Evolutionary conservation across 148 eudicot genomes (phyloP).

Genomic region (Arbutus unedo): DNA sequence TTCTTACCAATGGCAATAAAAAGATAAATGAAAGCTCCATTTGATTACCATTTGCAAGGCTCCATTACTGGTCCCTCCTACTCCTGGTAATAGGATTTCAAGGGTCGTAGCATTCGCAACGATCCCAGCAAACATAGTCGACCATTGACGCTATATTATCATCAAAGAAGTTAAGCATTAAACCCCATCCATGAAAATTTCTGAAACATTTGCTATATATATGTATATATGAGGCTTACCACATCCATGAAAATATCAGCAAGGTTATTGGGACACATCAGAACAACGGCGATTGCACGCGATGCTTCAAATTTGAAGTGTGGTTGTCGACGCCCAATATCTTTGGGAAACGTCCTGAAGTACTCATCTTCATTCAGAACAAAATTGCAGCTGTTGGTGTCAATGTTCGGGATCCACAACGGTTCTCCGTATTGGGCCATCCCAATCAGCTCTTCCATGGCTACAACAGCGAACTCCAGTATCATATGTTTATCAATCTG

Average conservation of each 20-base stretch:
- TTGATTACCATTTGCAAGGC: conserved; percentile 41
- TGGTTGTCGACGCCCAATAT: conserved; percentile 21
- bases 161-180: background rate
- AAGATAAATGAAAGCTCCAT: background rate
- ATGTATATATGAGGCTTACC: conserved; percentile 22
- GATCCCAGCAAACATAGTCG: conserved; percentile 36
- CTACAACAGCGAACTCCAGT: conserved; percentile 14
- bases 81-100: conserved; percentile 43
- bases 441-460: conserved; percentile 40
- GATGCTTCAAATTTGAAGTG: conserved; percentile 38
- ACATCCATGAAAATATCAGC: conserved; percentile 51
- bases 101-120: conserved; percentile 34
- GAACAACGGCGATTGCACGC: conserved; percentile 31
- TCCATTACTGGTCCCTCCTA: conserved; percentile 35
- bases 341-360: conserved; percentile 28
- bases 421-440: conserved; percentile 38
- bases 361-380: conserved; percentile 42
- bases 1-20: background rate
- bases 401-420: conserved; percentile 33
- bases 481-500: conserved; percentile 22
- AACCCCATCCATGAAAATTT: background rate
- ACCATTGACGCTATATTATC: conserved; percentile 33
- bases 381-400: background rate
- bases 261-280: conserved; percentile 31
- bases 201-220: too few relatives aligned